These are phyloP conservation scores for Smallanthus sonchifolius DNA, from an alignment of 129 eudicot species.

Conservation along the genomic window DNA sequence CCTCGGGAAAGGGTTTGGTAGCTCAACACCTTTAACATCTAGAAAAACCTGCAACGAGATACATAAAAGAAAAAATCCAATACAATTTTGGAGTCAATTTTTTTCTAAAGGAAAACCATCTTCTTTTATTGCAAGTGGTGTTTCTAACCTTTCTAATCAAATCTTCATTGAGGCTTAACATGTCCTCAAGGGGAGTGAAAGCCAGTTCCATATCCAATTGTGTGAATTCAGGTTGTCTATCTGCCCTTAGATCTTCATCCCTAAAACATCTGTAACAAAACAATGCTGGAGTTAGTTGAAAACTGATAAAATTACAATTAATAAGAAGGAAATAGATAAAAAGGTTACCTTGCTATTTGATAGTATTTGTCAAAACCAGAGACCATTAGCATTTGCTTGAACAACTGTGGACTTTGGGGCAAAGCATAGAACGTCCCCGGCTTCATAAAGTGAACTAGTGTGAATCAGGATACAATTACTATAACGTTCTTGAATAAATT, in stretches of 20 bases:
- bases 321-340: conserved; percentile 3
- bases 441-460: conserved; percentile 49
- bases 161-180: conserved; percentile 90
- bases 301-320: not conserved
- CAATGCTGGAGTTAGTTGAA: conserved; percentile 2
- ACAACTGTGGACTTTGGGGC: conserved; percentile 99
- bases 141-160: conserved; percentile 75
- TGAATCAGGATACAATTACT: conserved; percentile 34
- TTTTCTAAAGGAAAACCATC: no score
- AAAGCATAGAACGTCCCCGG: conserved; percentile 95
- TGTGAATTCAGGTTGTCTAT: conserved; percentile 97
- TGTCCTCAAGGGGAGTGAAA: conserved; percentile 90
- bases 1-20: conserved; percentile 96
- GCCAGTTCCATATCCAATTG: conserved; percentile 97
- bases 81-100: no score
- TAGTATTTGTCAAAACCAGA: conserved; percentile 90
- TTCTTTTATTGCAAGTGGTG: not conserved
- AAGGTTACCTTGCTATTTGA: conserved; percentile 88
- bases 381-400: conserved; percentile 98
- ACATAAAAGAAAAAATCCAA: not conserved
- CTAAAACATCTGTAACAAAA: conserved; percentile 77
- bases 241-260: conserved; percentile 98
- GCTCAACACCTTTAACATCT: conserved; percentile 74
- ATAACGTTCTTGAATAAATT: not conserved
- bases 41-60: conserved; percentile 65